Base-by-base conservation (phyloP, 495 filamentous ascomycete genomes). In the Lepraria neglecta region DNA sequence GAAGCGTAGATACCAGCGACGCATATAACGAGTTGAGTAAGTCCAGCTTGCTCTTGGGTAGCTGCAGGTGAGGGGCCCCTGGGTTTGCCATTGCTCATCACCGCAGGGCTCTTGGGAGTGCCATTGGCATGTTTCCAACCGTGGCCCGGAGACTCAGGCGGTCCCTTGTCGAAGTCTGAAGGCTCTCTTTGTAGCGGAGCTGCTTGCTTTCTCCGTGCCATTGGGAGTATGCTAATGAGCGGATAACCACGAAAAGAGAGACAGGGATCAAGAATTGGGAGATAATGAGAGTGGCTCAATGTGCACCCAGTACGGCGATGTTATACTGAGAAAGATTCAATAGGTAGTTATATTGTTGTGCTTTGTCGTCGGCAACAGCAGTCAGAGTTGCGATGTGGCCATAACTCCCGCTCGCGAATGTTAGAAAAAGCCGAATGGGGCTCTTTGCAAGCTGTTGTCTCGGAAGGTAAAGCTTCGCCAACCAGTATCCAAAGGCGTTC, bases 1-100 rank as follows among this genome's bases (percentile, higher is more conserved):
- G 90, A 92, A 42, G 84, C 88, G 70, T 97, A 98, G 64, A 98
- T 98, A 53, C 94, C 94, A 24, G 86, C 87, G 27, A 96, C 89
- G 68, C 91, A 95, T 60, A 95, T 82, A 48, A 89, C 72, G 54
- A 98, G 84, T 69, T 95, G 87, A 70, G 84, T 73, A 47, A 89
- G 57, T 9, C 82, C 82, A 11, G 82, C 75, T 60, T 74, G 67
- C 67, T 77, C 58, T 75, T 75, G 59, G 44, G 71, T 67, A 31
- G 67, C 66, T 28, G 72, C 66, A 27, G 67, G 69, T 28, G 61
- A 44, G 28, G 71, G 74, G 6, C 59, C 69, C 52, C 71, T 66
- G 46, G 68, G 69, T 44, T 54, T 71, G 45, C 78, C 80, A 69
- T 83, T 81, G 38, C 66, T 66, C 28, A 59, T 46, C 28, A 56